These are phyloP conservation scores for Penicillium vulpinum DNA, from an alignment of 2,329 filamentous ascomycete genomes.

Conservation along the genomic window DNA sequence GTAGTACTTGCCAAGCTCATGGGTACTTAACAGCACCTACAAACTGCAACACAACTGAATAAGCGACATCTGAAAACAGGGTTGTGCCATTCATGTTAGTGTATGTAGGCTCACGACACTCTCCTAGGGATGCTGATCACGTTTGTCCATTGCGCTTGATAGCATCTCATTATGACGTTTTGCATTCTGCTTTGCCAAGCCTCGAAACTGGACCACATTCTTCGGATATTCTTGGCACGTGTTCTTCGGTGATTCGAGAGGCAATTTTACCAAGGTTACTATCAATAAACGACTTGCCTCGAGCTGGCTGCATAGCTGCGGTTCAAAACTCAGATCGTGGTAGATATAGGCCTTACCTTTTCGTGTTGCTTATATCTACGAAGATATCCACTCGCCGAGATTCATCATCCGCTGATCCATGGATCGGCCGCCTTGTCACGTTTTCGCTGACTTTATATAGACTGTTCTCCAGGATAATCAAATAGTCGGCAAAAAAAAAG, in stretches of 20 bases:
- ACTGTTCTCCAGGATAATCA: background rate
- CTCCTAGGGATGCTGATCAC: too few species aligned
- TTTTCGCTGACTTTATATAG: background rate
- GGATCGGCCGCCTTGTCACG: background rate
- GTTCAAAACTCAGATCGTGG: background rate
- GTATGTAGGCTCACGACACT: background rate
- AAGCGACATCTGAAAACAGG: background rate
- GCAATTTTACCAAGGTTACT: too few species aligned
- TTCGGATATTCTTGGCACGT: conserved; percentile 12
- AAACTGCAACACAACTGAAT: background rate
- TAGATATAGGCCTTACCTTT: too few species aligned
- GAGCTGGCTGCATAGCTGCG: background rate
- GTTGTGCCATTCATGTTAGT: background rate
- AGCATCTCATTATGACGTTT: background rate
- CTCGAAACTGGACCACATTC: background rate
- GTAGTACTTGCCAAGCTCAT: background rate
- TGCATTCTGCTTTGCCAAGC: conserved; percentile 10
- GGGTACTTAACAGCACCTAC: conserved; percentile 7
- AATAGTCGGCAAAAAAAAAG: background rate
- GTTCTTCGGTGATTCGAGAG: background rate
- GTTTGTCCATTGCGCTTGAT: too few species aligned
- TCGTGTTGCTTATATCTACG: too few species aligned
- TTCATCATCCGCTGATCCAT: background rate
- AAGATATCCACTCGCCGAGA: background rate
- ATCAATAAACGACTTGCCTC: too few species aligned